Percentiles rank a stretch among this genome's conserved stretches.
These are phyloP conservation scores for Amanita pallidorosea DNA, from an alignment of 768 basidiomycete genomes.

Conservation along the genomic window DNA sequence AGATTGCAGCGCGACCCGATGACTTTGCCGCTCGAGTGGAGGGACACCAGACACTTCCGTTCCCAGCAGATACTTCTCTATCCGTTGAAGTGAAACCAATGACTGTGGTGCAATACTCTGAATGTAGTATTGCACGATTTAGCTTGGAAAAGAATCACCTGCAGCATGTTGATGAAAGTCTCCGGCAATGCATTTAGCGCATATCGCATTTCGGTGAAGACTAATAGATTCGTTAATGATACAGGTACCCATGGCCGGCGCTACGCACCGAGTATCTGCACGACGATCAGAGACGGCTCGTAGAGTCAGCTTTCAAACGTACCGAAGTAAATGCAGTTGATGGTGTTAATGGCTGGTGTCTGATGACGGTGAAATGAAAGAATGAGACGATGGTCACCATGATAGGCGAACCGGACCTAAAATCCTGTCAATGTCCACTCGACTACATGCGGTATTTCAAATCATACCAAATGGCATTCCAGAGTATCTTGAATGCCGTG, in stretches of 20 bases:
- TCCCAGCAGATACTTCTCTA: slow-evolving; percentile 78
- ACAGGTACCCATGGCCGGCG: not conserved
- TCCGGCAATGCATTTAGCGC: slow-evolving; percentile 84
- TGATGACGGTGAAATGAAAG: slow-evolving; percentile 66
- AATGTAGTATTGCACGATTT: not conserved
- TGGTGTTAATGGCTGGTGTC: slow-evolving; percentile 61
- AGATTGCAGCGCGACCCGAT: slow-evolving; percentile 63
- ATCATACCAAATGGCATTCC: slow-evolving; percentile 35
- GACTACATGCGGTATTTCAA: not conserved
- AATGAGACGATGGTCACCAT: slow-evolving; percentile 52
- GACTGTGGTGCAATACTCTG: slow-evolving; percentile 26
- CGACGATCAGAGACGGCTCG: not conserved
- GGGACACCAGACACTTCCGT: slow-evolving; percentile 61
- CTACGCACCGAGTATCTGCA: slow-evolving; percentile 3
- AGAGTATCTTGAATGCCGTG: slow-evolving; percentile 22
- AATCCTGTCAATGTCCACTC: not conserved
- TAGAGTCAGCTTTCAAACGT: slow-evolving; percentile 17
- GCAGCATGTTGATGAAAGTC: slow-evolving; percentile 83
- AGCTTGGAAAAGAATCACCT: slow-evolving; percentile 28
- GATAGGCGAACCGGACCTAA: slow-evolving; percentile 56
- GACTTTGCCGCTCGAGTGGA: slow-evolving; percentile 44
- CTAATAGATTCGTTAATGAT: slow-evolving; percentile 20
- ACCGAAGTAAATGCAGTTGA: slow-evolving; percentile 76
- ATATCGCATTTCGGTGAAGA: slow-evolving; percentile 65
- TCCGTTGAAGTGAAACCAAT: slow-evolving; percentile 78